phyloP scores from a whole-genome alignment of 805 yeast genomes.

The Jamesozyma spencerorum region DNA sequence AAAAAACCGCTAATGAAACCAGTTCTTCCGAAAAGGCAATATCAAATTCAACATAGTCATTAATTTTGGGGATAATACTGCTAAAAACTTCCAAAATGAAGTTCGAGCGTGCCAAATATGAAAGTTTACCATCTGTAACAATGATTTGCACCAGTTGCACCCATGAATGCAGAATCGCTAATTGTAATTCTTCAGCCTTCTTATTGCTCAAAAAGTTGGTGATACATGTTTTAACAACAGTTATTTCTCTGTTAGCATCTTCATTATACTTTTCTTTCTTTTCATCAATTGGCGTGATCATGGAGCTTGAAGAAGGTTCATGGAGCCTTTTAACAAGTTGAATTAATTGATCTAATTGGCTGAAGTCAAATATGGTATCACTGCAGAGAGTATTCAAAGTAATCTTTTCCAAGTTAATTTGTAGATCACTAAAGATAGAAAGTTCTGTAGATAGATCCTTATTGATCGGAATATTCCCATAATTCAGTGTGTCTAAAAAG shows the following conservation, averaged over 20 bases:
- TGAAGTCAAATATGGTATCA: constrained; percentile 35
- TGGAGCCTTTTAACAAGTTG: constrained; percentile 19
- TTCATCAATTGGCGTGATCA: neutral
- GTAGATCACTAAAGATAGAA: constrained; percentile 30
- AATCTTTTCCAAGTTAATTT: constrained; percentile 37
- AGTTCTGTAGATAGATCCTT: constrained; percentile 4
- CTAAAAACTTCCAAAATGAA: constrained; percentile 74
- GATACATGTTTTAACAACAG: constrained; percentile 25
- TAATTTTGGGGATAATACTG: constrained; percentile 62
- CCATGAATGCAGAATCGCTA: constrained; percentile 72
- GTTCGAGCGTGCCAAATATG: constrained; percentile 38
- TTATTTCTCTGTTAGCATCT: constrained; percentile 12
- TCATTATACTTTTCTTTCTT: neutral
- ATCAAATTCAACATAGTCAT: constrained; percentile 62
- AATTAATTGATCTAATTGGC: constrained; percentile 32
- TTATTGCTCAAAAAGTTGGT: constrained; percentile 39
- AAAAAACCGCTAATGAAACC: constrained; percentile 62
- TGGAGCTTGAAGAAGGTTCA: neutral
- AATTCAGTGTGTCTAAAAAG: constrained; percentile 63
- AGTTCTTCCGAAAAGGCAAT: constrained; percentile 63
- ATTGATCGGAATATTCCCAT: constrained; percentile 36
- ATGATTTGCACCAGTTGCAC: constrained; percentile 66
- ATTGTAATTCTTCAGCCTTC: constrained; percentile 43
- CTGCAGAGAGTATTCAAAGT: constrained; percentile 20
- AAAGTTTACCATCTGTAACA: constrained; percentile 51